Base-by-base conservation (phyloP, 306 rosid species). In the Adenanthera pavonina region DNA sequence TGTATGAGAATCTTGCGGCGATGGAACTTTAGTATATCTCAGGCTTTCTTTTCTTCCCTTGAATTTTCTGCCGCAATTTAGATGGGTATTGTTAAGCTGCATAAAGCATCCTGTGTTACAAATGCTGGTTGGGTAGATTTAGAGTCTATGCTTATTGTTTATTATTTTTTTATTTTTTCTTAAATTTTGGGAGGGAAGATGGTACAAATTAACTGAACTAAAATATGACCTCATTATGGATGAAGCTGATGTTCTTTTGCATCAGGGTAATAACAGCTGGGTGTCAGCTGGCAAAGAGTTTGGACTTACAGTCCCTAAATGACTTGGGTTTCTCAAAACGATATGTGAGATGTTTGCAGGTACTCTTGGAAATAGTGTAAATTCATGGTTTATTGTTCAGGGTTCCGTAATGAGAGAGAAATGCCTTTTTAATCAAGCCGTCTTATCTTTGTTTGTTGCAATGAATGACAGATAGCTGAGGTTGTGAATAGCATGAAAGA, bases 261-360 rank as follows among this genome's bases (percentile, higher is more conserved):
- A 77, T 80, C 78, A 96, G 99, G 99, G 97, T 94, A 47, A 85
- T 94, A 80, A 80, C 94, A 13, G 97, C 97, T 15, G 94, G 98
- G 33, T 94, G 98, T 64, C 99, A 96, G 88, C 97, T 96, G 48
- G 94, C 97, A 0, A 96, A 96, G 91, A 86, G 90, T 85, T 87
- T 93, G 90, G 99, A 96, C 88, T 82, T 93, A 75, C 99, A 91
- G 87, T 89, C 98, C 1, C 83, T 96, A 74, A 96, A 96, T 84
- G 99, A 93, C 77, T 85, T 96, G 64, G 99, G 99, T 44, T 94
- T 96, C 85, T 92, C 99, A 17, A 96, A 96, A 90, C 89, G 99
- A 93, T 92, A 91, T 80, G 99, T 96, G 83, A 93, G 99, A 85
- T 93, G 97, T 81, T 89, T 96, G 91, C 99, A 96, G 98, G 99